These are phyloP conservation scores for Mucor plumbeus DNA, from an alignment of 371 early-diverging fungal genomes.

Conservation along the genomic window DNA sequence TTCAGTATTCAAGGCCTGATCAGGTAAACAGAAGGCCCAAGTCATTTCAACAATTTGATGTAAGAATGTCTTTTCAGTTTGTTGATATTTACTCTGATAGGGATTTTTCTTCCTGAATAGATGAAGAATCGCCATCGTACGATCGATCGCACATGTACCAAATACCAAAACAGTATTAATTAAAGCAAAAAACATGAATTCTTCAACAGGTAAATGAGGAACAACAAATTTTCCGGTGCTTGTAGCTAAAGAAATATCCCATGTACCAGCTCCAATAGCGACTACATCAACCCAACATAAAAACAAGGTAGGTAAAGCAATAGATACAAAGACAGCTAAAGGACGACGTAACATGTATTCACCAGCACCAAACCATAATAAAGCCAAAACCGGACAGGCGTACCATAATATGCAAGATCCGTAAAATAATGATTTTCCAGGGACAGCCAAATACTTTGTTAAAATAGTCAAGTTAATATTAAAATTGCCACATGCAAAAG, in stretches of 20 bases:
- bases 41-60: constrained; percentile 18
- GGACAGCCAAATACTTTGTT: constrained; percentile 37
- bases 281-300: constrained; percentile 59
- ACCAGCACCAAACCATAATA: constrained; percentile 62
- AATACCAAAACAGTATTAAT: constrained; percentile 64
- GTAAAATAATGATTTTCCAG: constrained; percentile 57
- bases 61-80: not conserved
- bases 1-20: constrained; percentile 31
- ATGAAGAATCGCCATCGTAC: constrained; percentile 48
- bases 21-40: constrained; percentile 38
- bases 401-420: constrained; percentile 62
- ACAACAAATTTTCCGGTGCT: constrained; percentile 55
- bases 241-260: constrained; percentile 56
- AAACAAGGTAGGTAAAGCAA: constrained; percentile 54
- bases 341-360: constrained; percentile 56
- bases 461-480: not conserved
- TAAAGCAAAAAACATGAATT: constrained; percentile 62
- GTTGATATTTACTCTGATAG: not conserved
- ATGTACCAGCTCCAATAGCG: constrained; percentile 60
- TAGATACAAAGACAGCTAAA: constrained; percentile 30
- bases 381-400: constrained; percentile 56
- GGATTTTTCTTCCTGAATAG: constrained; percentile 14
- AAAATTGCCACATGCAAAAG: not conserved
- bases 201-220: constrained; percentile 63
- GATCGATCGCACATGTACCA: constrained; percentile 64